Base-by-base conservation (phyloP, 164 flowering plant species). In the Umbilicus rupestris region DNA sequence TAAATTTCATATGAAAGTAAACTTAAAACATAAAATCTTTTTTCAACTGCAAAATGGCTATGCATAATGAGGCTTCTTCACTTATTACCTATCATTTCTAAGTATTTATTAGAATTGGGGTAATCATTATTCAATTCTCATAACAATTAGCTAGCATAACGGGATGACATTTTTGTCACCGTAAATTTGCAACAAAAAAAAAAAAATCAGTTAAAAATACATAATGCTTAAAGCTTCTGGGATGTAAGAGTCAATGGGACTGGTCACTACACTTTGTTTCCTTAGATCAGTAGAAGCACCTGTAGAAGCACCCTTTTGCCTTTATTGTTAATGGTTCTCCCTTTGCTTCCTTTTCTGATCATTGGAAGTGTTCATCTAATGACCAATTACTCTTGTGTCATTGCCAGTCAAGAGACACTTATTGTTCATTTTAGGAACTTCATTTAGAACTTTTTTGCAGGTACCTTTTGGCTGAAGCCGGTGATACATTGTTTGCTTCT, bases 401-500 rank as follows among this genome's bases (percentile, higher is more conserved):
- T 52, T 26, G 15, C 9, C 58, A 24, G 24, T 24, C 29, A 8
- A n/a, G 16, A 31, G 4, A 35, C 17, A 2, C 26, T 31, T 62
- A 2, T 33, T 35, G 10, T 15, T 30, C 65, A 62, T 62, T 33
- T 62, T 8, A 33, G 42, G 39, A 62, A 11, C 64, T 60, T 37
- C 24, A 33, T 62, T 33, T 62, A 8, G 12, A 22, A 35, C 45
- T 14, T 0, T 62, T 37, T 45, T 49, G 69, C 75, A 94, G 99
- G 83, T 94, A 94, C 72, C 72, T 94, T 31, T 77, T 94, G 73
- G 99, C 99, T 41, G 99, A 94, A 79, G 85, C 96, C 50, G 99
- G 96, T 66, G 99, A 94, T 72, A 91, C 99, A 41, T 79, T 94
- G 69, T 94, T 86, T 91, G 99, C 97, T 73, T 89, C 99, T 58